Evolutionary conservation across 2,329 filamentous ascomycete species (phyloP), one percentile per base, ranked within the genome.

Genomic region (Geoglossum cookeanum): DNA sequence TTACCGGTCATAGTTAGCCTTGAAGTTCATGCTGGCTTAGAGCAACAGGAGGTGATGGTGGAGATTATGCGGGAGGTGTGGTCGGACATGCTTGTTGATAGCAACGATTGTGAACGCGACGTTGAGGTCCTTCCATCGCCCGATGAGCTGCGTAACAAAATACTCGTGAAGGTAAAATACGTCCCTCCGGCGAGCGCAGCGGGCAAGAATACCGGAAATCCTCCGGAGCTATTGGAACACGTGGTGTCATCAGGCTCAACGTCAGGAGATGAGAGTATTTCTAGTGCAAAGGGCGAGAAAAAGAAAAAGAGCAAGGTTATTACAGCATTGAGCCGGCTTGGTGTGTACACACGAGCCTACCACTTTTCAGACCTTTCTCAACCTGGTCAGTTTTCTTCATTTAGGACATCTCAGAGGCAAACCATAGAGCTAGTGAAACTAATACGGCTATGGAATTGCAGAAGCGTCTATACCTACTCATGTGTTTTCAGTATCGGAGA

Each of bases 11-110:
- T 97, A 59, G 80, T 97, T 62, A 95, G 89, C 67, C 76, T 97
- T 4, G 92, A 98, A 69, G 87, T 97, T 0, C 91, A 97, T 68
- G 84, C 88, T 13, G 80, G 84, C 60, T 72, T 77, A 1, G 80
- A 86, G 56, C 91, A 97, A 68, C 92, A 98, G 68, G 81, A 88
- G 61, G 78, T 85, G 55, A 96, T 97, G 87, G 90, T 95, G 9
- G 79, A 86, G 58, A 94, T 97, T 61, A 96, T 98, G 85, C 82
- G 82, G 62, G 81, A 95, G 62, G 84, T 87, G 61, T 98, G 90
- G 89, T 78, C 77, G 45, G 82, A 79, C 0, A 71, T 85, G 64
- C 74, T 97, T 4, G 74, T 96, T 9, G 82, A 87, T 71, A 42
- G 75, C 71, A 74, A 63, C 72, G 73, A 62, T 67, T 42, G 47